These are phyloP conservation scores for Nicotiana benthamiana DNA, from an alignment of 257 asterid species.

Conservation along the genomic window DNA sequence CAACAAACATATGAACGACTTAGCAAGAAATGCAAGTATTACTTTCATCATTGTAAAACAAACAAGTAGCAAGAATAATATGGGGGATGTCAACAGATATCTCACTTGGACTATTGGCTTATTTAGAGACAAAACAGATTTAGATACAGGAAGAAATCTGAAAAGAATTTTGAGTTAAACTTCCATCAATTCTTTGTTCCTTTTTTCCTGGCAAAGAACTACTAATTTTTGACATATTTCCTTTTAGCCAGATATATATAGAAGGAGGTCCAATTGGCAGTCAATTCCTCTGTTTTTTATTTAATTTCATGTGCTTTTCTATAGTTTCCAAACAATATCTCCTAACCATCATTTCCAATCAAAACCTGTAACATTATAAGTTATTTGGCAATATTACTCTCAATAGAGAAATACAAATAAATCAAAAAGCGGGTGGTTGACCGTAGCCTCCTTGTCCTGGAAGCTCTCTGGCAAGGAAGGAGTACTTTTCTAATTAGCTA, in stretches of 20 bases:
- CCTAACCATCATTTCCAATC: background rate
- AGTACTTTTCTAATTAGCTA: background rate
- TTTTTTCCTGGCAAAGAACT: background rate
- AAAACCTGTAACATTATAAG: background rate
- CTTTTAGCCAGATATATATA: background rate
- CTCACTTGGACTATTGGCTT: background rate
- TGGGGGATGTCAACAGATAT: background rate
- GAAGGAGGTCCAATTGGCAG: background rate
- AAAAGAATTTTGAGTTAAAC: background rate
- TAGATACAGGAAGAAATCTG: background rate
- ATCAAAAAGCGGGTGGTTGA: background rate
- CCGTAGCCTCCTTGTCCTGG: no score
- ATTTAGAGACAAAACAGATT: background rate
- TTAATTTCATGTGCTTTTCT: background rate
- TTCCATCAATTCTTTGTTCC: background rate
- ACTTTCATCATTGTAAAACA: background rate
- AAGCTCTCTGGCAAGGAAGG: no score
- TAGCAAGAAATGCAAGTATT: background rate
- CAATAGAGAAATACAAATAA: background rate
- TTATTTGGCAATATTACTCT: background rate
- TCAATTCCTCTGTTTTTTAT: background rate
- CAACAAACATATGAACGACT: constrained; percentile 10
- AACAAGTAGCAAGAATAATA: background rate
- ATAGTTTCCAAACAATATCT: background rate
- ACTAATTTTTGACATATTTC: background rate